Conservation (phyloP, 108 stramenopile genomes). For the Fistulifera solaris region DNA sequence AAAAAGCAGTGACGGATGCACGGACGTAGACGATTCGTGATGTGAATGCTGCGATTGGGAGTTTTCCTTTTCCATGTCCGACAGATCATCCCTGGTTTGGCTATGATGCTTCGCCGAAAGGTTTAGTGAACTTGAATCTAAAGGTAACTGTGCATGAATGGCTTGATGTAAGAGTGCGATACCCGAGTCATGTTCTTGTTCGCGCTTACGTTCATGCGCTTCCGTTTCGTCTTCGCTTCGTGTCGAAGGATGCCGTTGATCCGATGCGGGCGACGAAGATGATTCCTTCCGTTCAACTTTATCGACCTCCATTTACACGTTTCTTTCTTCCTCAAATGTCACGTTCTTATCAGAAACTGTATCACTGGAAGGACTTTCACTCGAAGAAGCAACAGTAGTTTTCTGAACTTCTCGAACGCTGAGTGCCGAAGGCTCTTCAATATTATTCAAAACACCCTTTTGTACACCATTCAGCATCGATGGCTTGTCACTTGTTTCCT, state of each 20-base stretch:
- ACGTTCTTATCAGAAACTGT: too few relatives aligned
- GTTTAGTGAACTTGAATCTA: background rate
- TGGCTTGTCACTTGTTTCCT: background rate
- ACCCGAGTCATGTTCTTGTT: slow-evolving; percentile 4
- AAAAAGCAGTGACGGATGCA: background rate
- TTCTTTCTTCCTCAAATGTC: too few relatives aligned
- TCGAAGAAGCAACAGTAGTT: too few relatives aligned
- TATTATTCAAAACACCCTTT: background rate
- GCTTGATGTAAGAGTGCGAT: slow-evolving; percentile 2
- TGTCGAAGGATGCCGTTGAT: too few relatives aligned
- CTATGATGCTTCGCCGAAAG: background rate
- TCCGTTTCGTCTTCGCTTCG: too few relatives aligned
- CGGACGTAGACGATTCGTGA: slow-evolving; percentile 1
- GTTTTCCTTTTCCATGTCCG: slow-evolving; percentile 1
- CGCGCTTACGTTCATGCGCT: too few relatives aligned
- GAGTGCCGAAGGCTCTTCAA: background rate
- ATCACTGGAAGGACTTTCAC: too few relatives aligned
- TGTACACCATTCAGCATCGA: slow-evolving; percentile 4
- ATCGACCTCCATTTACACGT: too few relatives aligned
- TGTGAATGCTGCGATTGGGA: background rate
- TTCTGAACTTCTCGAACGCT: too few relatives aligned
- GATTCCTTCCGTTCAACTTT: too few relatives aligned
- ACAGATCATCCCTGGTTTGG: background rate
- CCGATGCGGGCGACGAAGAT: too few relatives aligned
- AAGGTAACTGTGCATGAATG: background rate